These are phyloP conservation scores for Acanthamoeba healyi DNA, from an alignment of 208 protist species.

Conservation along the genomic window DNA sequence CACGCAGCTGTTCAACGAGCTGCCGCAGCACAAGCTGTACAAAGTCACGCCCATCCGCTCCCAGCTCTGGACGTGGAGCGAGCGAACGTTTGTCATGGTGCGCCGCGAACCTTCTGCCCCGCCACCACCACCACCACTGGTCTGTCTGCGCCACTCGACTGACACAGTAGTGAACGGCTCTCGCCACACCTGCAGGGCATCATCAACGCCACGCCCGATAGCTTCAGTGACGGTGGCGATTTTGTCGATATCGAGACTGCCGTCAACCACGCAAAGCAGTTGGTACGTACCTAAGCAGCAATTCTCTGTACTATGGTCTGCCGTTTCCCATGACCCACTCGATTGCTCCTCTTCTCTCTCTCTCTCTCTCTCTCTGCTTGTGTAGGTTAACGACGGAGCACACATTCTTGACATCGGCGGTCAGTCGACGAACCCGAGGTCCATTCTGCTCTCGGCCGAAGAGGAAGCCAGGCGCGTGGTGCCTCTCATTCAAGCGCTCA, in stretches of 20 bases:
- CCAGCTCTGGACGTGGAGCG: conserved; percentile 54
- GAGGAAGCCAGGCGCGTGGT: conserved; percentile 79
- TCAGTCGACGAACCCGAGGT: conserved; percentile 81
- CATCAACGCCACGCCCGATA: conserved; percentile 85
- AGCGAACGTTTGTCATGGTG: conserved; percentile 55
- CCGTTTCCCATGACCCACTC: neutral
- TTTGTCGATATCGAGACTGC: conserved; percentile 32
- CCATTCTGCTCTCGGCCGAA: conserved; percentile 60
- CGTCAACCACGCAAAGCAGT: conserved; percentile 37
- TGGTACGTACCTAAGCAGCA: neutral
- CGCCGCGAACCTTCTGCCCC: neutral
- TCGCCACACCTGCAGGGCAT: conserved; percentile 79
- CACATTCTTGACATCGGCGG: conserved; percentile 86
- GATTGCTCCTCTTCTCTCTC: neutral
- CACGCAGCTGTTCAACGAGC: conserved; percentile 59
- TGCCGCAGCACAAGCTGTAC: conserved; percentile 61
- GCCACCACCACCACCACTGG: too few species aligned
- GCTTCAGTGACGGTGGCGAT: conserved; percentile 84
- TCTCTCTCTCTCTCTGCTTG: neutral
- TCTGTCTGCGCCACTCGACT: too few species aligned
- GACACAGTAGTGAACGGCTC: neutral
- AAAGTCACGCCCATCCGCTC: conserved; percentile 30
- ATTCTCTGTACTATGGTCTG: neutral
- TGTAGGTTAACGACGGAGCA: conserved; percentile 51
- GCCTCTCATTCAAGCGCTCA: conserved; percentile 80